Base-by-base conservation (phyloP, 345 rosid genomes). In the Dimocarpus longan region DNA sequence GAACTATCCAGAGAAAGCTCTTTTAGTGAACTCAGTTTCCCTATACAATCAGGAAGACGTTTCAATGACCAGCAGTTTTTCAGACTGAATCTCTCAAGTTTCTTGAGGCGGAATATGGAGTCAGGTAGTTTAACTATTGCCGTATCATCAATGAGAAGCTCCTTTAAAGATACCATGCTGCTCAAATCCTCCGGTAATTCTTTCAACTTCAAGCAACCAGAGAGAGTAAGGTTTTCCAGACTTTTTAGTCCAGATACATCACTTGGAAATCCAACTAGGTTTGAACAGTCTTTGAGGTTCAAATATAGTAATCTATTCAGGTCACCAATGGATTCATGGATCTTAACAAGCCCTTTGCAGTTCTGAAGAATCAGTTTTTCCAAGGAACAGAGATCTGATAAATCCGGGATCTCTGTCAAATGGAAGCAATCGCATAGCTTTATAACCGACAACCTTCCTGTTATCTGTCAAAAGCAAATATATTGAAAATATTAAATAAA, bases 71-170 rank as follows among this genome's bases (percentile, higher is more conserved):
- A 6, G 66, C 84, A 42, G 5, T 50, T 32, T 26, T 68, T 60
- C 37, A 76, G 76, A 12, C 81, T 82, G 13, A 78, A n/a, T 54
- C 10, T 74, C 24, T 82, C 48, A 37, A 82, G 81, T 60, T 64
- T 62, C 76, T 60, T 75, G 56, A 75, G 78, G 44, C 37, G 70
- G 43, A 75, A 64, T 28, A 64, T 65, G 12, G 78, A 75, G 18
- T 75, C 28, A 26, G 78, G 78, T 8, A 75, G 71, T 16, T 76
- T 5, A 1, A 15, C 40, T 60, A 82, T 6, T 10, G 60, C 26
- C 9, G 81, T 82, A n/a, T 65, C 57, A 68, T 82, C 81, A 4
- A 82, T 63, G 13, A 82, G 56, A 68, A 82, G 71, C 70, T 78
- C 66, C 66, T 48, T 57, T 24, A 81, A 73, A 42, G 52, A 50